Conservation (phyloP, 2,329 filamentous ascomycete species). For the Microcyclospora pomicola region DNA sequence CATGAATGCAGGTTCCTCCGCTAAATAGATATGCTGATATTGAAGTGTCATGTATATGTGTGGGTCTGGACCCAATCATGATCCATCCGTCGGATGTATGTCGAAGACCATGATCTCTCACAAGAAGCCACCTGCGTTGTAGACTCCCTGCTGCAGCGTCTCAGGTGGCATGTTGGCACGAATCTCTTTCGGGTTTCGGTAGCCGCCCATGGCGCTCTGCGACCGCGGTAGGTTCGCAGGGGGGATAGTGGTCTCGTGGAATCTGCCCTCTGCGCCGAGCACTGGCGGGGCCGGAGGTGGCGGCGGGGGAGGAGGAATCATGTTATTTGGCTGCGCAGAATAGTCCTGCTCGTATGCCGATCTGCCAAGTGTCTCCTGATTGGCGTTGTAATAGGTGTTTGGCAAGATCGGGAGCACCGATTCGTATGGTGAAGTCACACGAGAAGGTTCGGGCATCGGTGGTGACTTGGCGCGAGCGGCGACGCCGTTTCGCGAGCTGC, state of each 20-base stretch:
- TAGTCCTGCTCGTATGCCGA: constrained; percentile 21
- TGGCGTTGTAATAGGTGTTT: constrained; percentile 7
- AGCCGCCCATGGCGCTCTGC: constrained; percentile 11
- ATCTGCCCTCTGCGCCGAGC: constrained; percentile 9
- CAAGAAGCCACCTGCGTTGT: constrained; percentile 17
- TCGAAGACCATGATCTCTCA: constrained; percentile 4
- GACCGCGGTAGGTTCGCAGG: constrained; percentile 16
- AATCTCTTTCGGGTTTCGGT: constrained; percentile 32
- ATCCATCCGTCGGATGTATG: background rate
- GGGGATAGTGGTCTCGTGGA: constrained; percentile 29
- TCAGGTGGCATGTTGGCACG: constrained; percentile 37
- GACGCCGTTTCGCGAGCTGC: constrained; percentile 39
- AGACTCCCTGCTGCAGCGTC: constrained; percentile 31
- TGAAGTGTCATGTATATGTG: too few species aligned
- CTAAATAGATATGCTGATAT: too few species aligned
- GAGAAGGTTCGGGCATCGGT: background rate
- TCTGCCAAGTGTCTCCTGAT: constrained; percentile 13
- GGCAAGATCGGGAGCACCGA: constrained; percentile 24
- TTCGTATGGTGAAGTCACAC: constrained; percentile 27
- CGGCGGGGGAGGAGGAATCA: constrained; percentile 18
- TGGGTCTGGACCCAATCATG: too few species aligned
- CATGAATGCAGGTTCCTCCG: too few species aligned
- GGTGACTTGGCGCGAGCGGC: constrained; percentile 24
- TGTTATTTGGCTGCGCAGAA: constrained; percentile 8
- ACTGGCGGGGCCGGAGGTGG: constrained; percentile 24